Evolutionary conservation across 805 yeast species (phyloP), one percentile per base, ranked within the genome.

Genomic region (Kodamaea sagamina): DNA sequence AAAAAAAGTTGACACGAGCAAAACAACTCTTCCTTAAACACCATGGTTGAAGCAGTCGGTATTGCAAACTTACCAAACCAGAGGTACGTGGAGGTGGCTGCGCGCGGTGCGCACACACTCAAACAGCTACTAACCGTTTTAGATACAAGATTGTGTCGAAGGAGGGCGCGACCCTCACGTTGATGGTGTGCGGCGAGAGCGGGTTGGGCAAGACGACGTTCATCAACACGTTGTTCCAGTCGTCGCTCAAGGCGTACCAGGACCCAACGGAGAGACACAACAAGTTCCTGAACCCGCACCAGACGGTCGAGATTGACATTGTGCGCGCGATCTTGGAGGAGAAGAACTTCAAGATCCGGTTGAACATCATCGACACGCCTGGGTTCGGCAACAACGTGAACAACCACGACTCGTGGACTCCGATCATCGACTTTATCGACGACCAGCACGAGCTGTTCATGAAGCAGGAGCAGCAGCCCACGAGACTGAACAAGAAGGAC

Each of bases 391-490:
- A 88, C 61, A 86, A 84, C 62, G 85, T 89, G 51, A 85, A 89
- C 70, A 90, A 89, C 67, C 77, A 76, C 57, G 84, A 85, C 61
- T 76, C 93, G 35, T 89, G 96, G 95, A 84, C 82, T 47, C 89
- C 96, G 28, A 78, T 89, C 53, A 74, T 86, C 47, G 95, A 88
- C 63, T 90, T 88, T 63, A 81, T 90, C 49, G 96, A 89, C 63
- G 95, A 88, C 60, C 97, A 89, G 69, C 93, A 88, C 59, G 89
- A 84, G 57, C 76, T 85, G 17, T 89, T 68, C 62, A 85, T 89
- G 92, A 86, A 86, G 62, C 96, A 87, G 63, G 97, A 89, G 61
- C 93, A 89, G 59, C 98, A 90, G 68, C 98, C 98, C 25, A 64
- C 62, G 40, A 80, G 98, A 64, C 46, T 42, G 2, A 67, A 67